A percentile compares a stretch with the other conserved stretches of the same genome.
phyloP scores from a whole-genome alignment of 1,139 yeast species.

The Geotrichum klebahnii region DNA sequence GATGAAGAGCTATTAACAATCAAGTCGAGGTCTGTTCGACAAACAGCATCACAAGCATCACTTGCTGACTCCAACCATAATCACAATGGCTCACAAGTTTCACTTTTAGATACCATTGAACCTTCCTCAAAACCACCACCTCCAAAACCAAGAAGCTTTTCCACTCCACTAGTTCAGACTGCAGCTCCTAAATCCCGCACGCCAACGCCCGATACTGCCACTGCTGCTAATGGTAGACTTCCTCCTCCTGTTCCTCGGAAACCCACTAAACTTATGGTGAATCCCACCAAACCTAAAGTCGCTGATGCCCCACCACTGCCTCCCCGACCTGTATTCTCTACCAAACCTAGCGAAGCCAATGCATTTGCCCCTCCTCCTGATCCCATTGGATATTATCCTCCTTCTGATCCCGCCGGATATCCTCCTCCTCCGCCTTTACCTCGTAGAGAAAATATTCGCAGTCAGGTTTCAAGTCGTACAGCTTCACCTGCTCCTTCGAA shows the following conservation, averaged over 20 bases:
- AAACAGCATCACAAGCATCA: neutral
- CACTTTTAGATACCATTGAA: constrained; percentile 15
- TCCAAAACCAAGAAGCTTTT: constrained; percentile 12
- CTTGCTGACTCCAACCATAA: too few species aligned
- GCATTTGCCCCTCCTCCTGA: neutral
- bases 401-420: constrained; percentile 17
- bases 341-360: too few species aligned
- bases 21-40: neutral
- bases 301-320: constrained; percentile 11
- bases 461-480: constrained; percentile 12
- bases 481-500: constrained; percentile 17
- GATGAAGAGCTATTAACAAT: neutral
- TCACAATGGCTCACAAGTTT: neutral
- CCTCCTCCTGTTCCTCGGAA: constrained; percentile 21
- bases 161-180: constrained; percentile 29
- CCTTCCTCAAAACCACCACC: constrained; percentile 12
- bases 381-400: neutral
- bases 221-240: constrained; percentile 20
- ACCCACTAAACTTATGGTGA: constrained; percentile 11
- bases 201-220: constrained; percentile 22
- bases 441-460: constrained; percentile 17
- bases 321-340: constrained; percentile 15
- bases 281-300: neutral
- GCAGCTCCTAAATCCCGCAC: constrained; percentile 28
- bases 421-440: constrained; percentile 33